Percentiles rank a stretch among this genome's conserved stretches.
phyloP scores from a whole-genome alignment of 495 filamentous ascomycete genomes.

The Penicillium nucicola region DNA sequence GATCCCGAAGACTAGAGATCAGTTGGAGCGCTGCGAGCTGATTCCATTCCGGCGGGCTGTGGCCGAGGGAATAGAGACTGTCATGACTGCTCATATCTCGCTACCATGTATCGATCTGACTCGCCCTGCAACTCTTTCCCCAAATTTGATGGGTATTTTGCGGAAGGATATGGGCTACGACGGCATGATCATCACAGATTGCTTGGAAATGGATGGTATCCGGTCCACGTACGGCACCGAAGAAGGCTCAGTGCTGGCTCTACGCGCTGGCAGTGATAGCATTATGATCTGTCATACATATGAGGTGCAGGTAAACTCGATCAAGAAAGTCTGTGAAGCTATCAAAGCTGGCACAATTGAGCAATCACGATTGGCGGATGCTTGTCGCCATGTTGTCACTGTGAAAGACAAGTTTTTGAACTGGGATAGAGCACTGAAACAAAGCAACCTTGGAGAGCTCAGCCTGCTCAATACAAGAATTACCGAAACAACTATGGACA shows the following conservation, averaged over 20 bases:
- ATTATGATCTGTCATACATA: conserved; percentile 52
- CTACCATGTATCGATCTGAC: conserved; percentile 33
- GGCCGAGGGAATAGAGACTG: conserved; percentile 37
- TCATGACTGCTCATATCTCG: conserved; percentile 46
- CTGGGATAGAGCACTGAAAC: conserved; percentile 25
- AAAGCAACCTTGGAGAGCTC: conserved; percentile 13
- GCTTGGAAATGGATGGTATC: conserved; percentile 48
- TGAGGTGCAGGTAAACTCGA: conserved; percentile 41
- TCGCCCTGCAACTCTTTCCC: conserved; percentile 38
- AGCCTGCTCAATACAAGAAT: conserved; percentile 20
- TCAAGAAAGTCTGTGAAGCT: conserved; percentile 38
- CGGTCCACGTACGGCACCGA: conserved; percentile 44
- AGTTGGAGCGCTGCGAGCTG: conserved; percentile 38
- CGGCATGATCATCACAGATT: conserved; percentile 40
- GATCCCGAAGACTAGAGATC: conserved; percentile 34
- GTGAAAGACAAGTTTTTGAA: conserved; percentile 36
- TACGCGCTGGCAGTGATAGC: conserved; percentile 48
- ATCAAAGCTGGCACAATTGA: conserved; percentile 35
- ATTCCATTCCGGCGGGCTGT: conserved; percentile 43
- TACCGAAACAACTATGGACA: conserved; percentile 23
- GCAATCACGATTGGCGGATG: conserved; percentile 29
- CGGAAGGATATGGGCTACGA: conserved; percentile 40
- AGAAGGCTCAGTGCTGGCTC: conserved; percentile 42
- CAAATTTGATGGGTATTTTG: conserved; percentile 34
- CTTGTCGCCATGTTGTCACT: conserved; percentile 30